phyloP scores from a whole-genome alignment of 2,329 filamentous ascomycete species.

The Fusarium veterinarium region DNA sequence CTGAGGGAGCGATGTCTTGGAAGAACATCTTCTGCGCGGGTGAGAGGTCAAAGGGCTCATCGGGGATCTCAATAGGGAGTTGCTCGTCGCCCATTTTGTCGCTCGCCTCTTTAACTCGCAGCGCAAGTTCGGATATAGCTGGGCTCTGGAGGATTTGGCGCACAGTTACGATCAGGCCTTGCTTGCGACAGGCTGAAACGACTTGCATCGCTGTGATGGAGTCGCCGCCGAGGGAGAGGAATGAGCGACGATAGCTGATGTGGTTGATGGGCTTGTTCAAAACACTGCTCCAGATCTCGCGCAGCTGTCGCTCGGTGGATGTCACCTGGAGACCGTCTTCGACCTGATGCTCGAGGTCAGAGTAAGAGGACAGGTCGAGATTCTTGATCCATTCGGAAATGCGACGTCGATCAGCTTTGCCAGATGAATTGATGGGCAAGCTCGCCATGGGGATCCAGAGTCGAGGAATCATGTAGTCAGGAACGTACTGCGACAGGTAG shows the following conservation, averaged over 20 bases:
- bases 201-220: slow-evolving; percentile 7
- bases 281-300: not conserved
- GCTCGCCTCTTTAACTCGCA: not conserved
- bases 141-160: not conserved
- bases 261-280: not conserved
- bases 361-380: not conserved
- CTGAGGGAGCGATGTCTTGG: not conserved
- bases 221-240: not conserved
- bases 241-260: not conserved
- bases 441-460: slow-evolving; percentile 1
- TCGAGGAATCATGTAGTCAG: not conserved
- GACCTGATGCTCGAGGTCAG: not conserved
- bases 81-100: not conserved
- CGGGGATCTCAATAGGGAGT: not conserved
- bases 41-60: not conserved
- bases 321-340: not conserved
- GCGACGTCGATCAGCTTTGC: not conserved
- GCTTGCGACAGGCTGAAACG: not conserved
- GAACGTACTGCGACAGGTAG: not conserved
- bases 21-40: slow-evolving; percentile 1
- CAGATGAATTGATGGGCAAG: not conserved
- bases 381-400: not conserved
- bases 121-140: not conserved
- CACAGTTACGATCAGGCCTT: not conserved
- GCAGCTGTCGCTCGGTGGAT: not conserved